A percentile compares a stretch with the other conserved stretches of the same genome.
Conservation (phyloP, 768 basidiomycete species). For the Tephrocybe sp. region DNA sequence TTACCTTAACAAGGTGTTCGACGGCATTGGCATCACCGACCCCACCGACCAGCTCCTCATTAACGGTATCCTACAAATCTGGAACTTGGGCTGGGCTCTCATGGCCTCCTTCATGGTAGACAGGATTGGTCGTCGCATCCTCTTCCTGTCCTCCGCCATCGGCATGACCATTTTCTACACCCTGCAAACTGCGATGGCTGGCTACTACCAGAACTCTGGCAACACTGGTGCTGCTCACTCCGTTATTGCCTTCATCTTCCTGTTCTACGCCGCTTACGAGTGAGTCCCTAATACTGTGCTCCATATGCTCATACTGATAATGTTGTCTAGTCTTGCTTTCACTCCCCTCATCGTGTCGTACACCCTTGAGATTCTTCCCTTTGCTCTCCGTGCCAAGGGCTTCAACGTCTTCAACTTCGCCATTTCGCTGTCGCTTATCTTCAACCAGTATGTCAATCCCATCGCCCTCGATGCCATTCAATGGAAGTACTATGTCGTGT, state of each 20-base stretch:
- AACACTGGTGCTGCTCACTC: constrained; percentile 5
- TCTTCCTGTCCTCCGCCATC: constrained; percentile 6
- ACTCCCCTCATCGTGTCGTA: constrained; percentile 35
- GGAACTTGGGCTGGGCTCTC: constrained; percentile 55
- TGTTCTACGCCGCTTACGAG: constrained; percentile 35
- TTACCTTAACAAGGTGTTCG: constrained; percentile 54
- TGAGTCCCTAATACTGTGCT: not conserved
- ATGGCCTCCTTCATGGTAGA: constrained; percentile 50
- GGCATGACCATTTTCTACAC: constrained; percentile 59
- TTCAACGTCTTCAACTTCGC: constrained; percentile 19
- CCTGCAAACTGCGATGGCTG: constrained; percentile 49
- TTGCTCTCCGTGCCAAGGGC: constrained; percentile 17
- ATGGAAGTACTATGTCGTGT: constrained; percentile 84
- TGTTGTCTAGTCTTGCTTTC: constrained; percentile 22
- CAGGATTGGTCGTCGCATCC: constrained; percentile 30
- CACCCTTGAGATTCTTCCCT: constrained; percentile 21
- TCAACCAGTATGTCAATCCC: constrained; percentile 20
- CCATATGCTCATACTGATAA: not conserved
- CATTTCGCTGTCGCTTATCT: constrained; percentile 19
- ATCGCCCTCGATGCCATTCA: constrained; percentile 34
- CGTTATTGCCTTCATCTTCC: constrained; percentile 18
- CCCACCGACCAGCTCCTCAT: constrained; percentile 41
- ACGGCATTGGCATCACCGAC: constrained; percentile 50
- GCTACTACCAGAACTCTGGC: not conserved
- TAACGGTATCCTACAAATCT: constrained; percentile 56